Base-by-base conservation (phyloP, 768 basidiomycete species). In the Tephrocybe sp. region DNA sequence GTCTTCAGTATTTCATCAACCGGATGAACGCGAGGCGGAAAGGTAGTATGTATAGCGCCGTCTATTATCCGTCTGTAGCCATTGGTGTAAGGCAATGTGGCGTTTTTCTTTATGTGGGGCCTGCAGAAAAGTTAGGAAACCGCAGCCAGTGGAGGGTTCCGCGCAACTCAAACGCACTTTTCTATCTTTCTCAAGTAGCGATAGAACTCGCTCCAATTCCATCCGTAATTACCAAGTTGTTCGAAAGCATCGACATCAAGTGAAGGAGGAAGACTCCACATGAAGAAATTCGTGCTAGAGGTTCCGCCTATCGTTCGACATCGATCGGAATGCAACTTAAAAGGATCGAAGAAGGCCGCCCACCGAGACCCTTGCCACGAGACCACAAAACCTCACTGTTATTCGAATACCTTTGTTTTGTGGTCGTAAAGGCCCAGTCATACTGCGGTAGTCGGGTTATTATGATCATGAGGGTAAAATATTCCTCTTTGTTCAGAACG, bases 141-240 rank as follows among this genome's bases (percentile, higher is more conserved):
- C 24, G 28, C n/a, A n/a, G n/a, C n/a, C n/a, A n/a, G n/a, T n/a
- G n/a, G n/a, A n/a, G n/a, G n/a, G n/a, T n/a, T n/a, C n/a, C n/a
- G n/a, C n/a, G n/a, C n/a, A n/a, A n/a, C n/a, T n/a, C 15, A 9
- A n/a, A 57, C 66, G 13, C 26, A 77, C 75, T 56, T 72, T 55
- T 73, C 71, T 7, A 65, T 58, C 44, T 65, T 70, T 50, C 62
- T 64, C 4, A 65, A 67, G 51, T 74, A 74, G 39, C 71, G 68
- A 7, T 63, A 45, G 44, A 68, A 74, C 16, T 71, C 67, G 0
- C 66, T 57, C 76, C 76, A 82, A 54, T 78, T 79, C 79, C 80
- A 83, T 5, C 79, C 79, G 1, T 69, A 66, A 49, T 81, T 81
- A 5, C 80, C 80, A n/a, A 83, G 65, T 44, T 66, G 64, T 55